Base-by-base conservation (phyloP, 2,329 filamentous ascomycete species). In the Geosmithia flava region DNA sequence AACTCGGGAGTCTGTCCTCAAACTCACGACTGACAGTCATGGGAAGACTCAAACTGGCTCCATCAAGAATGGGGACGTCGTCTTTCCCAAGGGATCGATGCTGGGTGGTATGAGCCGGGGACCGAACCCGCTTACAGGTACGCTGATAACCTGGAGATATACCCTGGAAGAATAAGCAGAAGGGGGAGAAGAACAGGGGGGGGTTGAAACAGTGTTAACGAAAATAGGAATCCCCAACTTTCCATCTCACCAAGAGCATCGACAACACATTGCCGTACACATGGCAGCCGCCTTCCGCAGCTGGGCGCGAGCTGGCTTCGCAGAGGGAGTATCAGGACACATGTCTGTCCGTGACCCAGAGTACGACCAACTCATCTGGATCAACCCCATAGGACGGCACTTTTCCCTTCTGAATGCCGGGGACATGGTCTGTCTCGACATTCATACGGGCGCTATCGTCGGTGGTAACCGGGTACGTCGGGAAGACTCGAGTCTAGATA, bases 331-430 rank as follows among this genome's bases (percentile, higher is more conserved):
- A 46, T 61, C 63, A n/a, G 64, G 64, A 3, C 81, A 86, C 62
- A 86, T 87, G 53, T 75, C 69, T 15, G 76, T 85, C 1, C 71
- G 81, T 13, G 82, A 86, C 58, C 81, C 82, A 0, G 79, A 84
- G 59, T 68, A 76, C 54, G 65, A 67, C 0, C 67, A 76, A 51
- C 69, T 70, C 15, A 82, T 85, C 64, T 87, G 84, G 83, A 86
- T 83, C 59, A 73, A 87, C 79, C 65, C 82, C 67, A 48, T 87
- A 2, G 79, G 77, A 6, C 71, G 70, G 46, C 83, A 86, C 61
- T 87, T 85, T 58, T 81, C 74, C 20, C 66, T 82, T 53, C 68
- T 87, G 51, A 79, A 76, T 51, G 80, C 80, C 1, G 74, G 72
- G 6, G 83, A 87, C 60, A 81, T 87, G 76, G 73, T 87, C 46